Percentiles rank a stretch among this genome's conserved stretches.
These are phyloP conservation scores for Jatropha podagrica DNA, from an alignment of 441 rosid species.

Conservation along the genomic window DNA sequence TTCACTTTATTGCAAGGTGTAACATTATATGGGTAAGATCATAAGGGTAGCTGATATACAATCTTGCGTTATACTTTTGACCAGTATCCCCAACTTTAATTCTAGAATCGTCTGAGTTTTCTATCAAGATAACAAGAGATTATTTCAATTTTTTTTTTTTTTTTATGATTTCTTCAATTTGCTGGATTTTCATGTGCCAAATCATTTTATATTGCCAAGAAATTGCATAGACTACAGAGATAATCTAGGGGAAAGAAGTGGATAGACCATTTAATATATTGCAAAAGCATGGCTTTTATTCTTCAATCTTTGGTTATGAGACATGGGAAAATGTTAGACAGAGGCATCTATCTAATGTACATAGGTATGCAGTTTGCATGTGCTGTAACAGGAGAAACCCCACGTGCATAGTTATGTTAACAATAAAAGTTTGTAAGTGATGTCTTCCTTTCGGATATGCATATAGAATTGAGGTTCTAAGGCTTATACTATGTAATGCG, in stretches of 20 bases:
- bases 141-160: neutral
- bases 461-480: neutral
- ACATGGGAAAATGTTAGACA: neutral
- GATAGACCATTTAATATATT: neutral
- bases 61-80: neutral
- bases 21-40: neutral
- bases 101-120: neutral
- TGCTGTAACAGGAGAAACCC: neutral
- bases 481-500: neutral
- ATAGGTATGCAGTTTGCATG: neutral
- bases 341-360: neutral
- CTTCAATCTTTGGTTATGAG: neutral
- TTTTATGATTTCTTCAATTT: neutral
- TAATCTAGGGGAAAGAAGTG: neutral
- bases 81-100: neutral
- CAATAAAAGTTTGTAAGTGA: neutral
- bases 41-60: neutral
- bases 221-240: neutral
- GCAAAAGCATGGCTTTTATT: constrained; percentile 34
- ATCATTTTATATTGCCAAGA: neutral
- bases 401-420: constrained; percentile 8
- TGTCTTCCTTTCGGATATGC: neutral
- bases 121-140: neutral
- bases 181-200: neutral
- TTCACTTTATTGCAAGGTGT: neutral